Evolutionary conservation across 768 basidiomycete genomes (phyloP).

Genomic region (Lactarius quietus): DNA sequence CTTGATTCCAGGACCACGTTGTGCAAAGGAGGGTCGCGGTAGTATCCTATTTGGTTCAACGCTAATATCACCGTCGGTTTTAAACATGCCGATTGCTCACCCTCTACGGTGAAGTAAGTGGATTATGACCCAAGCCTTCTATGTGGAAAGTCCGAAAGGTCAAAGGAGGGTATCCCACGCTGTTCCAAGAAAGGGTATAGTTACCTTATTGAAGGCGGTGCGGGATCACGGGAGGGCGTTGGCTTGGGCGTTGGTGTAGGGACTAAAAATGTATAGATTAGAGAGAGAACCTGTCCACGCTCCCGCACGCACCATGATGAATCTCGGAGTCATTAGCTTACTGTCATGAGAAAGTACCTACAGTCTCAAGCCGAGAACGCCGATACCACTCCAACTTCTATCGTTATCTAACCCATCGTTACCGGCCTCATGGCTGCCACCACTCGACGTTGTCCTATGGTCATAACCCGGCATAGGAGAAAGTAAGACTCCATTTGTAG

Average conservation of each 20-base stretch:
- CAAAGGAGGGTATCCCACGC: neutral
- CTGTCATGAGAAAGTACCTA: no score
- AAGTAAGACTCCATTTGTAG: neutral
- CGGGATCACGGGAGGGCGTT: neutral
- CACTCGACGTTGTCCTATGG: neutral
- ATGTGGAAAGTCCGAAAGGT: neutral
- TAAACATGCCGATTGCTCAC: neutral
- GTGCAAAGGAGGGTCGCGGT: neutral
- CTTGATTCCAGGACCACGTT: neutral
- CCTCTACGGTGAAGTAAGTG: no score
- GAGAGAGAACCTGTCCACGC: neutral
- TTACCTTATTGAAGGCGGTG: neutral
- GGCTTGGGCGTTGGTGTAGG: neutral
- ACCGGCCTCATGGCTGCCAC: neutral
- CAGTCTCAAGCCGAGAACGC: neutral
- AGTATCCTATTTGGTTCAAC: neutral
- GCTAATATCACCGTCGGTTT: neutral
- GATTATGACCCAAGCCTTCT: neutral
- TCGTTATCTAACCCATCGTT: neutral
- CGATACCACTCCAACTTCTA: neutral
- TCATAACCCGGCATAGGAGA: neutral
- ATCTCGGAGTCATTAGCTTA: no score
- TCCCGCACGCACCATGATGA: neutral
- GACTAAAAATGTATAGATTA: neutral
- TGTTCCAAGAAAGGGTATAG: neutral